Conservation (phyloP, 345 rosid species). For the Dovyalis caffra region DNA sequence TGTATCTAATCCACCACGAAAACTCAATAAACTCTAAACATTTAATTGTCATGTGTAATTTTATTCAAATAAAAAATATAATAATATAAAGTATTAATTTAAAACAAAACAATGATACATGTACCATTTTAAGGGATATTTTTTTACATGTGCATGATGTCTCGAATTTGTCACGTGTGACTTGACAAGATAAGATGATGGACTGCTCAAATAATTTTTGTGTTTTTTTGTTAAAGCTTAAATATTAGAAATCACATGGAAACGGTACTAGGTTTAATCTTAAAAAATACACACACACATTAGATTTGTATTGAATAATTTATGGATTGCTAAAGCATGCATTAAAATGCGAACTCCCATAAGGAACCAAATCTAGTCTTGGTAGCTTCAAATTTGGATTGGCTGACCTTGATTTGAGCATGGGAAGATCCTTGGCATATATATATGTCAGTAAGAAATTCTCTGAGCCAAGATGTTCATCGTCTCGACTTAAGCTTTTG, state of each 20-base stretch:
- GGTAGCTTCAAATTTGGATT: constrained; percentile 23
- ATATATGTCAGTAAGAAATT: constrained; percentile 29
- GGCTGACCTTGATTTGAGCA: neutral
- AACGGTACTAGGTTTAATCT: neutral
- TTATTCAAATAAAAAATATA: too few relatives aligned
- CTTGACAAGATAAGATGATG: neutral
- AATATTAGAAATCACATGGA: constrained; percentile 18
- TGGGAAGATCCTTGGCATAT: constrained; percentile 11
- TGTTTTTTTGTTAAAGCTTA: constrained; percentile 31
- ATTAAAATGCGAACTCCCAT: constrained; percentile 17
- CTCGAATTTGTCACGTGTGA: neutral
- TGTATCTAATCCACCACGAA: too few relatives aligned
- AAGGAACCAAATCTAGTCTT: constrained; percentile 32
- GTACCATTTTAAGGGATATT: too few relatives aligned
- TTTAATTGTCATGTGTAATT: too few relatives aligned
- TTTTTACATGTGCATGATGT: neutral
- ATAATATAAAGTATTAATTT: too few relatives aligned
- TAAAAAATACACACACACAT: neutral
- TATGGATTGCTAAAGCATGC: constrained; percentile 6
- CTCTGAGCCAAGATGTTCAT: constrained; percentile 12
- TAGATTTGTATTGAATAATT: neutral
- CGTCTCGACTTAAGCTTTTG: constrained; percentile 15
- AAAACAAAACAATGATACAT: too few relatives aligned
- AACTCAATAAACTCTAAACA: too few relatives aligned
- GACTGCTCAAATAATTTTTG: constrained; percentile 19